Base-by-base conservation (phyloP, 2,329 filamentous ascomycete species). In the Dryadomyces quercivorus region DNA sequence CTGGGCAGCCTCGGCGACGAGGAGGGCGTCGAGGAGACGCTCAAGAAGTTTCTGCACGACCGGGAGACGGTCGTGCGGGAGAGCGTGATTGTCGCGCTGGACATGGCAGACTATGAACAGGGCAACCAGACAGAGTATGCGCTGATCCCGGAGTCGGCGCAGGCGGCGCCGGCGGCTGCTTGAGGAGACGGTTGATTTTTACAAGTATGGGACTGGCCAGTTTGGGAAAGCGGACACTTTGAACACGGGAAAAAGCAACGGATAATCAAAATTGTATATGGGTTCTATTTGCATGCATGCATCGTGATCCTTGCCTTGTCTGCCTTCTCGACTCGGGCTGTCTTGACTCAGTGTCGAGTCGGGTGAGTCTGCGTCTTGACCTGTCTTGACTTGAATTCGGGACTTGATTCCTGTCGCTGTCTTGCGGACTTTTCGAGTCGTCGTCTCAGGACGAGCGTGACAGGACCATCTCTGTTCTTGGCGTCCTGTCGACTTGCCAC, bases 41-140 rank as follows among this genome's bases (percentile, higher is more conserved):
- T 98, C 64, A 88, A 81, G 70, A 78, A 75, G 59, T 97, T 96
- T 71, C 71, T 97, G 60, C 74, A 95, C 59, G 94, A 98, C 67
- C 82, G 89, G 58, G 92, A 97, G 70, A 82, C 88, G 67, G 91
- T 98, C 6, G 93, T 98, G 45, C 82, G 90, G 57, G 93, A 98
- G 66, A 97, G 92, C 69, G 84, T 95, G 43, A 82, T 96, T 62
- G 93, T 98, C 55, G 93, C 93, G 47, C 76, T 98, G 61, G 93
- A 98, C 69, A 98, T 98, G 89, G 93, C 91, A 12, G 92, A 96
- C 66, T 96, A 89, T 65, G 93, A 98, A 75, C 89, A 87, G 74
- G 87, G 83, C 61, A 87, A 88, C 45, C 82, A 95, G 70, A 74
- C 82, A 36, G 91, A 98, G 67, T 98, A 98, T 74, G 93, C 93